Evolutionary conservation across 83 land plant species (phyloP).

Genomic region (Picea mariana): DNA sequence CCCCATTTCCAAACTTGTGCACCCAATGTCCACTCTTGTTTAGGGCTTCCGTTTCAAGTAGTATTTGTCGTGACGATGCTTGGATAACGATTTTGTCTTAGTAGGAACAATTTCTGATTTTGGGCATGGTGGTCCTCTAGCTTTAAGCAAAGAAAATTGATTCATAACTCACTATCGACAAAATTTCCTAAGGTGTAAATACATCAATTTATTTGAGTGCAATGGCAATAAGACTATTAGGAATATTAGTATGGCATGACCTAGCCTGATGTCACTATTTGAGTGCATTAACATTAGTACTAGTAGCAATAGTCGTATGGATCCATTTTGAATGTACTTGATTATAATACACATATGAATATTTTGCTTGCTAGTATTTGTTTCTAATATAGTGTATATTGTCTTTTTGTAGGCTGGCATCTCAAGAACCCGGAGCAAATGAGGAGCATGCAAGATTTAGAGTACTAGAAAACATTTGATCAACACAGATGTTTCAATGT

Average conservation of each 20-base stretch:
- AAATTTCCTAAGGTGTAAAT: not conserved
- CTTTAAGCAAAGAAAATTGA: not conserved
- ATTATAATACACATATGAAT: not conserved
- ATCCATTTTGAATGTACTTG: not conserved
- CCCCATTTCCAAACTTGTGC: too few relatives aligned
- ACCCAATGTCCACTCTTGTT: not conserved
- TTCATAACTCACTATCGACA: not conserved
- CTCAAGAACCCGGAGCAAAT: not conserved
- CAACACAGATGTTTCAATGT: not conserved
- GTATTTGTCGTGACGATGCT: not conserved
- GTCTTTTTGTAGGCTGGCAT: not conserved
- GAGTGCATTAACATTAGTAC: too few relatives aligned
- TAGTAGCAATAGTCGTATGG: not conserved
- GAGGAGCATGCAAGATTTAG: not conserved
- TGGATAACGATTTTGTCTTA: not conserved
- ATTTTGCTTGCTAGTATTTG: not conserved
- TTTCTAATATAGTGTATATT: not conserved
- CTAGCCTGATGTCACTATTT: too few relatives aligned
- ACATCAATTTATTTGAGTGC: not conserved
- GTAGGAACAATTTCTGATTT: not conserved
- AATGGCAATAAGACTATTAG: not conserved
- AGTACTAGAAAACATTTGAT: slow-evolving; percentile 5
- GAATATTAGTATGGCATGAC: not conserved
- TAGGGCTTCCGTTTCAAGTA: not conserved
- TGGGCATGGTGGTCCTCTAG: not conserved